Evolutionary conservation across 2,329 filamentous ascomycete species (phyloP), one percentile per base, ranked within the genome.

Genomic region (Pseudogymnoascus sp.): DNA sequence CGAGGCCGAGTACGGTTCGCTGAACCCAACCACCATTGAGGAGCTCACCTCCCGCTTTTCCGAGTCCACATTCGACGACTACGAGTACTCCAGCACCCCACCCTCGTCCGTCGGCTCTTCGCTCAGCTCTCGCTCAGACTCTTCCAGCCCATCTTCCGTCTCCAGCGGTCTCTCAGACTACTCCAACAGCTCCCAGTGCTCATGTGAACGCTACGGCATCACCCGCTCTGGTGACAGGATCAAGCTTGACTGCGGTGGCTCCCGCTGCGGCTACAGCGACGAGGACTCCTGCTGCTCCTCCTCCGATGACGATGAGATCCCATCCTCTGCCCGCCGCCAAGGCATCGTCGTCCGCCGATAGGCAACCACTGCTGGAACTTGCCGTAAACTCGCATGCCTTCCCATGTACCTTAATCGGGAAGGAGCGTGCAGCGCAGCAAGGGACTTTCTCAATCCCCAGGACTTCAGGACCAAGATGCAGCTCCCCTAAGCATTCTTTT

Each of bases 161-260:
- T 74, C 74, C 50, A 76, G 71, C 37, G 87, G 85, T 63, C 81
- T 88, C 68, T 87, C 88, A 61, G 88, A 87, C 69, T 92, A 90
- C 75, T 91, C 88, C 59, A 89, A 88, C 71, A 86, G 85, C 77
- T 87, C 83, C 71, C 83, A 82, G 74, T 97, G 94, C 85, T 92
- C 88, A 66, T 97, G 93, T 79, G 91, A 97, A 76, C 90, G 92
- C 78, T 97, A 94, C 80, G 93, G 92, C 70, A 96, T 97, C 80
- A 97, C 92, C 66, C 89, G 92, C 78, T 87, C 88, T 75, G 92
- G 92, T 72, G 89, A 95, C 76, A 87, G 92, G 71, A 89, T 97
- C 83, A 94, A 93, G 84, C 86, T 97, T 75, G 92, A 97, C 84
- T 97, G 93, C 73, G 92, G 92, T 69, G 93, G 93, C 68, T 81